phyloP scores from a whole-genome alignment of 2,329 filamentous ascomycete species.

The Stagonosporopsis rhizophila region DNA sequence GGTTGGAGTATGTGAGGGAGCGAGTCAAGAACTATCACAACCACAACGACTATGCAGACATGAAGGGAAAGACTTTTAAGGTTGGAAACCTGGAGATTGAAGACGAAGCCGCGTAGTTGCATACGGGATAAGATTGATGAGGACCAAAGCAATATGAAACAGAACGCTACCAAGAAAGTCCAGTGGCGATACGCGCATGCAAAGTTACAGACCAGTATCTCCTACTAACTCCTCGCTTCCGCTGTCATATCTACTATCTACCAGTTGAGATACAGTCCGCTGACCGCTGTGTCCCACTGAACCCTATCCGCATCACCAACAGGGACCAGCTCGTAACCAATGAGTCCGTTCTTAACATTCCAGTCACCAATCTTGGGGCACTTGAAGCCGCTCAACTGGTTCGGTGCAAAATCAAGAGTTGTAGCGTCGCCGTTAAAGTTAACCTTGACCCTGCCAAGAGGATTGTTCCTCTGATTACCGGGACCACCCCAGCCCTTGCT shows the following conservation, averaged over 20 bases:
- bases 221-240: background rate
- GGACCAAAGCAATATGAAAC: background rate
- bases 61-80: conserved; percentile 51
- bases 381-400: conserved; percentile 9
- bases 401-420: conserved; percentile 1
- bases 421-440: conserved; percentile 7
- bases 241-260: background rate
- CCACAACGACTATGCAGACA: conserved; percentile 50
- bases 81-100: conserved; percentile 53
- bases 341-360: conserved; percentile 9
- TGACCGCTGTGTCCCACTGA: conserved; percentile 14
- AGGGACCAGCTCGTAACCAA: conserved; percentile 22
- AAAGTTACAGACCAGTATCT: background rate
- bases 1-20: conserved; percentile 52
- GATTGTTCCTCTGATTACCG: conserved; percentile 21
- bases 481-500: conserved; percentile 18
- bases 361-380: conserved; percentile 14
- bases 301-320: conserved; percentile 20
- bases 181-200: background rate
- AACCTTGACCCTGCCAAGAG: conserved; percentile 13
- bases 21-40: conserved; percentile 53
- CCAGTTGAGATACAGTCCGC: conserved; percentile 19
- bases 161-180: background rate
- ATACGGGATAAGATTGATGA: background rate
- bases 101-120: conserved; percentile 43